A percentile compares a stretch with the other conserved stretches of the same genome.
Evolutionary conservation across 768 basidiomycete species (phyloP).

Genomic region (Panaeolus papilionaceus): DNA sequence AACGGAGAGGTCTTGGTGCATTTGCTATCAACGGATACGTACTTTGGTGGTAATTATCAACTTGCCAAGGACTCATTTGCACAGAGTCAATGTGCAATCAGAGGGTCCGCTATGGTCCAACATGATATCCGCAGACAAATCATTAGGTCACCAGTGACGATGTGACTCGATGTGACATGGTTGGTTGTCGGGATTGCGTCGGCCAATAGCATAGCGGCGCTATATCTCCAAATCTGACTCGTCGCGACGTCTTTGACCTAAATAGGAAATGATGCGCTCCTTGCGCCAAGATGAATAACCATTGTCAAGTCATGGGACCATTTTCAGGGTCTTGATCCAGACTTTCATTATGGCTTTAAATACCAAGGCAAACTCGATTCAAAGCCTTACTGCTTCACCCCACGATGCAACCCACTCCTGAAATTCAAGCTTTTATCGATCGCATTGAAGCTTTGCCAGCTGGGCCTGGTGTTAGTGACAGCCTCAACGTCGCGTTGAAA

Average conservation of each 20-base stretch:
- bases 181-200: not conserved
- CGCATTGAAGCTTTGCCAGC: slow-evolving; percentile 7
- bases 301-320: slow-evolving; percentile 5
- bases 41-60: not conserved
- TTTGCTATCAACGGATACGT: not conserved
- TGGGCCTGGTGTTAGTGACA: slow-evolving; percentile 29
- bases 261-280: not conserved
- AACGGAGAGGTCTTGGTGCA: too few species aligned
- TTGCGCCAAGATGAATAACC: not conserved
- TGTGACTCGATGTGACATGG: not conserved
- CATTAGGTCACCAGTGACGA: not conserved
- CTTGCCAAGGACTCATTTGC: not conserved
- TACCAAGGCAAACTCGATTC: not conserved
- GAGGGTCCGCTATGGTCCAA: too few species aligned
- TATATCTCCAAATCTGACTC: slow-evolving; percentile 3
- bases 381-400: not conserved
- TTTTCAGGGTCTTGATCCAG: not conserved
- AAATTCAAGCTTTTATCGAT: slow-evolving; percentile 5
- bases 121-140: not conserved
- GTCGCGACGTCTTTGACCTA: not conserved
- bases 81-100: not conserved
- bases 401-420: slow-evolving; percentile 7
- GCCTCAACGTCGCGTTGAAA: slow-evolving; percentile 52
- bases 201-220: slow-evolving; percentile 1
- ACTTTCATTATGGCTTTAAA: slow-evolving; percentile 8